Conservation (phyloP, 2,329 filamentous ascomycete genomes). For the Epichloe gansuensis region DNA sequence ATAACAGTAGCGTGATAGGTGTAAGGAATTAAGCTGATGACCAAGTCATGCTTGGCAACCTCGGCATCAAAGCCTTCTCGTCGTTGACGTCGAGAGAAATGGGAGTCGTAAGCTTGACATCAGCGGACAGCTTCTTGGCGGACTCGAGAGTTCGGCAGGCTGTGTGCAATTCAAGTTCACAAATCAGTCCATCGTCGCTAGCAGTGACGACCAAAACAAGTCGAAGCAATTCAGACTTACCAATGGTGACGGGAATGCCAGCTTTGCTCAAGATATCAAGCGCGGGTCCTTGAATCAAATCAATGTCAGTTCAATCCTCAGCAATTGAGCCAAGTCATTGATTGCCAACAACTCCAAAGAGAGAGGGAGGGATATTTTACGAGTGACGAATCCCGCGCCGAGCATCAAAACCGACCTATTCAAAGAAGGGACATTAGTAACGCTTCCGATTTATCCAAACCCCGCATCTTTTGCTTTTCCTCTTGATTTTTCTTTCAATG, state of each 20-base stretch:
- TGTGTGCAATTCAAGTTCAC: constrained; percentile 26
- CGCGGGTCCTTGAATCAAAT: constrained; percentile 35
- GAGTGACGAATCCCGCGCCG: constrained; percentile 45
- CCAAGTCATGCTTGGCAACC: constrained; percentile 67
- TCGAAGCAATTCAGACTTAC: constrained; percentile 22
- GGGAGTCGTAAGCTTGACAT: constrained; percentile 59
- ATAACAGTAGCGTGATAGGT: constrained; percentile 81
- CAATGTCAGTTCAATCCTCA: not conserved
- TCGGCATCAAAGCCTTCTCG: constrained; percentile 62
- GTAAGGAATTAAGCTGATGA: constrained; percentile 81
- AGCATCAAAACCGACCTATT: constrained; percentile 26
- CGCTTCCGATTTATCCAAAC: too few relatives aligned
- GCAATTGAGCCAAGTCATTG: too few relatives aligned
- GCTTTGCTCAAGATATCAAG: constrained; percentile 49
- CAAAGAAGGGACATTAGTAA: not conserved
- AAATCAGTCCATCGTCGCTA: not conserved
- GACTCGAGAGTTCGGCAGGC: constrained; percentile 72
- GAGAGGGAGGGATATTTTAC: not conserved
- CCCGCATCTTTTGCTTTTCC: too few relatives aligned
- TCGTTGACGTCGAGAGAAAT: constrained; percentile 79
- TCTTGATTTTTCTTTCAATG: too few relatives aligned
- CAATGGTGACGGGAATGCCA: constrained; percentile 53
- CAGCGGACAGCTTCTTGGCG: constrained; percentile 62
- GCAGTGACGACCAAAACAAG: not conserved
- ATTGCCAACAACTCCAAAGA: too few relatives aligned